phyloP scores from a whole-genome alignment of 345 rosid genomes.

The Ricinus communis region DNA sequence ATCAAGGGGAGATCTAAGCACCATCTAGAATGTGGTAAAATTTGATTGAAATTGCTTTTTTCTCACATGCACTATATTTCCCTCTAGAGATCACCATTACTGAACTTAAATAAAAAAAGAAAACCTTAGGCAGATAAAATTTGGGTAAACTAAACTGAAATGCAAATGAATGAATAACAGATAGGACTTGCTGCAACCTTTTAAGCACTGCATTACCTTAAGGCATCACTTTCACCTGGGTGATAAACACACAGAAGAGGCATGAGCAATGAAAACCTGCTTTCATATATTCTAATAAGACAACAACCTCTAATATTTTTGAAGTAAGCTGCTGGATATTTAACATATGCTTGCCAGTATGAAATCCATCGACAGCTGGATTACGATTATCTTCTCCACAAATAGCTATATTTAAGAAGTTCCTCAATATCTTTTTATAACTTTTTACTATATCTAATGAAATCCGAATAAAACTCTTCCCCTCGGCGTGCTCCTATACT shows the following conservation, averaged over 20 bases:
- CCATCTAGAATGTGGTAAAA: neutral
- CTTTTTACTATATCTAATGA: neutral
- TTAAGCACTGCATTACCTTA: neutral
- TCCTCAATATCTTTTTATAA: neutral
- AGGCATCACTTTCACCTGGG: neutral
- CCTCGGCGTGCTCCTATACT: neutral
- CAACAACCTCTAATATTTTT: neutral
- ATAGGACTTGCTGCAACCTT: neutral
- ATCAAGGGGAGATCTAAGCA: neutral
- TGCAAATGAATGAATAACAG: neutral
- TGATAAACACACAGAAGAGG: neutral
- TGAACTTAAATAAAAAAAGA: neutral
- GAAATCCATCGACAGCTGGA: neutral
- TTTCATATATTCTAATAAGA: neutral
- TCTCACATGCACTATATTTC: no score
- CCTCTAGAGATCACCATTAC: no score
- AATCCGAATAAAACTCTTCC: neutral
- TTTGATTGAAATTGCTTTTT: no score
- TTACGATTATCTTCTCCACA: neutral
- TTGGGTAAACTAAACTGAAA: no score
- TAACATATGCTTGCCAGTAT: neutral
- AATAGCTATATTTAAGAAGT: neutral
- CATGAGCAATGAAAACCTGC: neutral
- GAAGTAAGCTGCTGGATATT: neutral
- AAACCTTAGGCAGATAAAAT: no score